phyloP scores from a whole-genome alignment of 108 stramenopile species.

The Parmales sp. region DNA sequence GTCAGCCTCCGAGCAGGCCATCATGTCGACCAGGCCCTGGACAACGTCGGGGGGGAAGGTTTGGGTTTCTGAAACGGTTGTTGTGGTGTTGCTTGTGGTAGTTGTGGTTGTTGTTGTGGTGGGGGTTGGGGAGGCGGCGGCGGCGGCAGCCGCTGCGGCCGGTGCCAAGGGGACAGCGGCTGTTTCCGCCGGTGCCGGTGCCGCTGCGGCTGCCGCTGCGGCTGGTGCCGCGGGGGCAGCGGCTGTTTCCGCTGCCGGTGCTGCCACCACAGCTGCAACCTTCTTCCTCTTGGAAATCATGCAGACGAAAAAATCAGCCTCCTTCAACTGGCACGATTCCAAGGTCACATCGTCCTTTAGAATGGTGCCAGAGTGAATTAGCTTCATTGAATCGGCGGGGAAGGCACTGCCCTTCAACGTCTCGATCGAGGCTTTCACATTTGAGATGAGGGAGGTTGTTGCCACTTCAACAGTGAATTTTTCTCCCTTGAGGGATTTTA shows the following conservation, averaged over 20 bases:
- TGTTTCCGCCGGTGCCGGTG: conserved; percentile 25
- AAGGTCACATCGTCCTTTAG: conserved; percentile 81
- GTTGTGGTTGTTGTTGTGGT: conserved; percentile 25
- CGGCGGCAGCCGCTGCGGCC: conserved; percentile 33
- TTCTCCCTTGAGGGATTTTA: conserved; percentile 74
- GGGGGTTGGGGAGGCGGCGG: conserved; percentile 29
- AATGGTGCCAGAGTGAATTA: conserved; percentile 93
- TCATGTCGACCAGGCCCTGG: not conserved
- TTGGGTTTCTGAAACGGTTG: conserved; percentile 14
- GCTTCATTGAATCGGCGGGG: conserved; percentile 65
- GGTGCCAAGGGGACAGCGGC: conserved; percentile 11
- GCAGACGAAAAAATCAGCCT: conserved; percentile 87
- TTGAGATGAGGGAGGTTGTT: conserved; percentile 41
- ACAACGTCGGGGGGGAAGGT: conserved; percentile 6
- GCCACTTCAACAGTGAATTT: conserved; percentile 72
- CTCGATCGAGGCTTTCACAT: conserved; percentile 69
- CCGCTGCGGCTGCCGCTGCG: conserved; percentile 37
- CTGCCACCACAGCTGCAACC: conserved; percentile 16
- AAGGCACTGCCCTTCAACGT: conserved; percentile 25
- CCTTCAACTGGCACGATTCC: conserved; percentile 64
- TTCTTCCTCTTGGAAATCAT: conserved; percentile 77
- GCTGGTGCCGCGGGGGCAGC: conserved; percentile 36
- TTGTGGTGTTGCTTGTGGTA: conserved; percentile 21
- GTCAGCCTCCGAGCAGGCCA: not conserved
- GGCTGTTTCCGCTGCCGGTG: conserved; percentile 46